Base-by-base conservation (phyloP, 2,329 filamentous ascomycete genomes). In the Thielaviopsis cerberus region DNA sequence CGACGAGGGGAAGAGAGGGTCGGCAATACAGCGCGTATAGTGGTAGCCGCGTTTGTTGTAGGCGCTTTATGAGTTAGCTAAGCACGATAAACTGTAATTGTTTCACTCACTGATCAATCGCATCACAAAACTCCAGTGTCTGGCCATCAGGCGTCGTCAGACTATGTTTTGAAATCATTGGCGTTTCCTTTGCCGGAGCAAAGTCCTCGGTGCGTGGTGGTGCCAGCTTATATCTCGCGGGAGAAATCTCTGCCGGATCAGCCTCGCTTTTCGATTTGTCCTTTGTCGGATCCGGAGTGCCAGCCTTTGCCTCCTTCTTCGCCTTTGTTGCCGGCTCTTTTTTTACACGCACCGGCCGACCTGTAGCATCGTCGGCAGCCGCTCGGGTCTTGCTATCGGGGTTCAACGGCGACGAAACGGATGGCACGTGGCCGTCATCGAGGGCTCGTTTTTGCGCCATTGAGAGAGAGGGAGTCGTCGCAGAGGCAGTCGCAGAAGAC, bases 1-100 rank as follows among this genome's bases (percentile, higher is more conserved):
- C 62, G 83, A 89, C 62, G 89, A 88, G 6, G 88, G 83, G 66
- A 96, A 95, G 22, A 79, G 76, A 1, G 89, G 88, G 64, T 96
- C 90, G 63, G 89, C 88, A 63, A 96, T 90, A 67, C 88, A 94
- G 65, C 90, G 86, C 30, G 83, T 86, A 68, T 97, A 97, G 61
- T 88, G 85, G 68, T 91, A 97, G 58, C 84, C 80, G 65, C 81
- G 82, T 64, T 83, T 82, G 63, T 83, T 84, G 59, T 74, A 78
- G 17, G 81, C 78, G 66, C 78, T 80, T 48, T 17, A 8, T 27
- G 13, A 54, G 23, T 15, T 11, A 51, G 4, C n/a, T 22, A 23
- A 55, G 7, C 13, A 24, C n/a, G 25, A 15, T 11, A 30, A 51
- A 20, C 1, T 22, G 20, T 26, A 10, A 37, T 10, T 11, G 24